Evolutionary conservation across 225 moss, liverwort and hornwort species (phyloP).

Genomic region (Takakia lepidozioides): DNA sequence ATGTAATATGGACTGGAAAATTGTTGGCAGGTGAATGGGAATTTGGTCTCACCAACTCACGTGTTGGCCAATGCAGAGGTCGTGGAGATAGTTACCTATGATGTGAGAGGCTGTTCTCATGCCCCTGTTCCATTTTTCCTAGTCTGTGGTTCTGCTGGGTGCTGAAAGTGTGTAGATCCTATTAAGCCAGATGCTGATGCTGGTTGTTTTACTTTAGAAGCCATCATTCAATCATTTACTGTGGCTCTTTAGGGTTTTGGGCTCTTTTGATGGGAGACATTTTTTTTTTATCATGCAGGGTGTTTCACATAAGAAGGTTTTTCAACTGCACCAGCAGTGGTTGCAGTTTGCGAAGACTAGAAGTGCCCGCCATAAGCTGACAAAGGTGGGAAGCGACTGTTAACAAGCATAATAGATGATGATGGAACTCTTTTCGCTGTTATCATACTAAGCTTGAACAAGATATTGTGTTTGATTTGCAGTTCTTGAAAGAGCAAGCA

Average conservation of each 20-base stretch:
- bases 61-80: constrained; percentile 93
- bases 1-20: no score
- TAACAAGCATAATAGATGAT: no score
- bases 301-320: constrained; percentile 74
- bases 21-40: constrained; percentile 86
- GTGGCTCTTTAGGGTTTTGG: no score
- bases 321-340: constrained; percentile 97
- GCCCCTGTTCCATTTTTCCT: no score
- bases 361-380: constrained; percentile 96
- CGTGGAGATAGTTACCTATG: constrained; percentile 94
- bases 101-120: constrained; percentile 39
- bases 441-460: no score
- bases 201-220: no score
- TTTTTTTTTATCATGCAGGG: constrained; percentile 60
- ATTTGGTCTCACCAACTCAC: constrained; percentile 85
- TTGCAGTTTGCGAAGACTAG: constrained; percentile 86
- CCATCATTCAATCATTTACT: no score
- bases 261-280: constrained; percentile 16
- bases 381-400: constrained; percentile 52
- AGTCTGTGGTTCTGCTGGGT: no score
- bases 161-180: no score
- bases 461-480: constrained; percentile 9
- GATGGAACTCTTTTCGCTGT: no score
- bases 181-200: no score
- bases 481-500: constrained; percentile 97